Base-by-base conservation (phyloP, 176 grass and related monocot species). In the Oryza glumipatula region DNA sequence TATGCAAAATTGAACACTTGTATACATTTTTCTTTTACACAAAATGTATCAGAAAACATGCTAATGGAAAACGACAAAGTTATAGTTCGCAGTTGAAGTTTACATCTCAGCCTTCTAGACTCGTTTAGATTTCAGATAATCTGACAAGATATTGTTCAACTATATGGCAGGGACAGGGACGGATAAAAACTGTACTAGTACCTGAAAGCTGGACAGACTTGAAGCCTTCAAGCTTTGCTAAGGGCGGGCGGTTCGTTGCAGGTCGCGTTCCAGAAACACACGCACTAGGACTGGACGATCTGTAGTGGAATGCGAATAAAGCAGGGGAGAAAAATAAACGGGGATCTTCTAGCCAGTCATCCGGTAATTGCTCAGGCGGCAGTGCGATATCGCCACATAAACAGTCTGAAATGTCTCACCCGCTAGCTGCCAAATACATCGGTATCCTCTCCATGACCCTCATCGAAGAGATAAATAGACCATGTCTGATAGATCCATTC, bases 271-370 rank as follows among this genome's bases (percentile, higher is more conserved):
- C 7, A 12, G 4, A 19, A 56, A 56, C 30, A 3, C 4, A 6
- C 28, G 17, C 24, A 17, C 47, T 75, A 7, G 72, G 51, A 36
- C 36, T 38, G 16, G 21, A 28, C 15, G 52, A 58, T 76, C 33
- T 16, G 47, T 11, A 56, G 47, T 51, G 78, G 78, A 81, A 69
- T 1, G 9, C 49, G 46, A 79, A 74, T 14, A 83, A 73, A 65
- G 24, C 26, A 48, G 56, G 35, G 24, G 49, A 60, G 0, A 43
- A 72, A 60, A 13, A 48, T 3, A 19, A 58, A 6, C 13, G n/a
- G 19, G 22, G 47, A 22, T 56, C 11, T 21, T 63, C 52, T 15
- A 26, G 19, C 4, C 60, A 39, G 74, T 44, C 38, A 83, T 73
- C 77, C 22, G 28, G 54, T 17, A 52, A 52, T 4, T 67, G 43